Base-by-base conservation (phyloP, 805 yeast genomes). In the Metschnikowia noctiluminum region DNA sequence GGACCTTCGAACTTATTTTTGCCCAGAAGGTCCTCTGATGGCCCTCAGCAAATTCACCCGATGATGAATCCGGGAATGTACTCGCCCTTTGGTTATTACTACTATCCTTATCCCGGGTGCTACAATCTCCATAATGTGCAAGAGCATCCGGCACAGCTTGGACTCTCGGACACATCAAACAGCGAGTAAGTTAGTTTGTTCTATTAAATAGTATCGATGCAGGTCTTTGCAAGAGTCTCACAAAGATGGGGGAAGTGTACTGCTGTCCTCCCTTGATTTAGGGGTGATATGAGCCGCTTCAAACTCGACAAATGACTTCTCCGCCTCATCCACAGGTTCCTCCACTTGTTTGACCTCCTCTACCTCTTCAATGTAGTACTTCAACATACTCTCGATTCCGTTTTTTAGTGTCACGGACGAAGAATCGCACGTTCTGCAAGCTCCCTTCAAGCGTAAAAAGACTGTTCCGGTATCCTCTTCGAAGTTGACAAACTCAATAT, bases 361-460 rank as follows among this genome's bases (percentile, higher is more conserved):
- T 15, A 84, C 88, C 57, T 84, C 89, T 49, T 83, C 88, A 32
- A 84, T 78, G 61, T 84, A 84, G 63, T 82, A 80, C 58, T 80
- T 84, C 64, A 84, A 66, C 89, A 84, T 84, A 39, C 82, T 74
- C 62, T 84, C 89, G 43, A 84, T 83, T 21, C 89, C 89, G 52
- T 78, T 78, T 54, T 81, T 82, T 58, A 84, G 71, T 0, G 89
- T 84, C 31, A 82, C 83, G 38, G 82, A 79, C 46, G 84, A 78
- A 15, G 84, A 73, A 55, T 83, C 85, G 60, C 89, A 84, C n/a
- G 86, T 79, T 60, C 87, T 76, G 61, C 89, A 84, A 1, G 89
- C 89, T 31, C 89, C 89, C 62, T 77, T 77, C 45, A 84, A 70
- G 62, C 77, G 77, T 57, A 84, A 71, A 47, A 69, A 74, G 0